A percentile compares a stretch with the other conserved stretches of the same genome.
These are phyloP conservation scores for Penicillium oxalicum DNA, from an alignment of 2,329 filamentous ascomycete species.

Conservation along the genomic window DNA sequence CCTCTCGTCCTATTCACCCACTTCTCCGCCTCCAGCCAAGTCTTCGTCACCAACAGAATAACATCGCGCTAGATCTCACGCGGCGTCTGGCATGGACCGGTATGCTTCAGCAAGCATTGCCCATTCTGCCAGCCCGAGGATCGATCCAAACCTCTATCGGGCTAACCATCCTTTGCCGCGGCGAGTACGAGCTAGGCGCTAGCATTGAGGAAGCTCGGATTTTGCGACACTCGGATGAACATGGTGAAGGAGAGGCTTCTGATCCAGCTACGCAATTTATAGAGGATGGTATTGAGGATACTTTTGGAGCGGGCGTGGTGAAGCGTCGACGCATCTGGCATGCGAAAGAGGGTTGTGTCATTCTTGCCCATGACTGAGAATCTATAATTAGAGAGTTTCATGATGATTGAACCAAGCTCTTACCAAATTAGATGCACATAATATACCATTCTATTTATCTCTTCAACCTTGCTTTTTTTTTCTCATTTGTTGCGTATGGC, in stretches of 20 bases:
- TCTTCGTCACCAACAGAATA: slow-evolving; percentile 65
- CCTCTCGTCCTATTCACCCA: slow-evolving; percentile 59
- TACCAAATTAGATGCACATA: no score
- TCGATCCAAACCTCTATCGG: slow-evolving; percentile 60
- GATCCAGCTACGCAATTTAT: slow-evolving; percentile 11
- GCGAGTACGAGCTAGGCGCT: slow-evolving; percentile 75
- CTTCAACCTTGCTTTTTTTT: no score
- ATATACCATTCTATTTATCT: no score
- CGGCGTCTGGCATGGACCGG: slow-evolving; percentile 82
- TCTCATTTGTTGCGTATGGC: no score
- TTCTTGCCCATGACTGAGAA: slow-evolving; percentile 33
- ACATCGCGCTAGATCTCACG: slow-evolving; percentile 71
- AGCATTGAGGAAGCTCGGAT: slow-evolving; percentile 73
- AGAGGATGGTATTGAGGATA: slow-evolving; percentile 32
- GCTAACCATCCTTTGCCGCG: slow-evolving; percentile 68
- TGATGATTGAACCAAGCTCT: no score
- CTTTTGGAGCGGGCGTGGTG: slow-evolving; percentile 35
- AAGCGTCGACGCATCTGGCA: slow-evolving; percentile 42
- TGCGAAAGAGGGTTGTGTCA: slow-evolving; percentile 40
- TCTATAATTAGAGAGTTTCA: no score
- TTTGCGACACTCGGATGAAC: slow-evolving; percentile 21
- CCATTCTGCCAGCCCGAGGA: slow-evolving; percentile 54
- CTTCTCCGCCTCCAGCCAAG: slow-evolving; percentile 71
- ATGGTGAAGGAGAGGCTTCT: slow-evolving; percentile 10
- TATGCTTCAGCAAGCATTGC: slow-evolving; percentile 68